These are phyloP conservation scores for Jatropha multifida DNA, from an alignment of 441 rosid genomes.

Conservation along the genomic window DNA sequence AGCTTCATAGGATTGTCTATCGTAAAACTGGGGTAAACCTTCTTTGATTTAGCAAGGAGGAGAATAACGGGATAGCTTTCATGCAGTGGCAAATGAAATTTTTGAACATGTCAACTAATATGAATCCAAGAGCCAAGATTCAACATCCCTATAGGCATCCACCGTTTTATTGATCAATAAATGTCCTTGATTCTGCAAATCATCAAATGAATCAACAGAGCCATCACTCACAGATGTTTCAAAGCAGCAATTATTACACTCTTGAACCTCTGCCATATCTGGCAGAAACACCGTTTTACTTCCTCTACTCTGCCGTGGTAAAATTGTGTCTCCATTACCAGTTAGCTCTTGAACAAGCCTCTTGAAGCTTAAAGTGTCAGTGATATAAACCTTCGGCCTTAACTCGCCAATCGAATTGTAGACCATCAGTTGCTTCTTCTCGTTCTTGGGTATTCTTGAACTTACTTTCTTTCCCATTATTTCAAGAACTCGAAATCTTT, in stretches of 20 bases:
- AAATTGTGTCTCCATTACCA: not conserved
- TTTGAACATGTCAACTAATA: not conserved
- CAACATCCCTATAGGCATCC: not conserved
- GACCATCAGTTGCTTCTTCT: not conserved
- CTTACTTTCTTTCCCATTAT: not conserved
- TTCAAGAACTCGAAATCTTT: not conserved
- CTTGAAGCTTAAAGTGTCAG: constrained; percentile 13
- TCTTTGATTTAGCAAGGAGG: too few species aligned
- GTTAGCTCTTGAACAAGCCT: constrained; percentile 12
- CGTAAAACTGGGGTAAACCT: too few species aligned
- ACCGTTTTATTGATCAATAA: not conserved
- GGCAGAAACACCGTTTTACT: not conserved
- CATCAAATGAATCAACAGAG: not conserved
- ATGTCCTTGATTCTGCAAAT: not conserved
- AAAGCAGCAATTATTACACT: not conserved
- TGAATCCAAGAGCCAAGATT: constrained; percentile 7
- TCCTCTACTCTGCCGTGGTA: not conserved
- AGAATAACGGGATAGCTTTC: too few species aligned
- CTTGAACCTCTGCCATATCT: not conserved
- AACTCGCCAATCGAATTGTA: not conserved
- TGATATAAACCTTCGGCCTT: constrained; percentile 17
- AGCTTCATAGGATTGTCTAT: too few species aligned
- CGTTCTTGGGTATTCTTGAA: constrained; percentile 1
- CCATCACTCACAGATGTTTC: not conserved
- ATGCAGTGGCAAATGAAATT: too few species aligned